A percentile compares a stretch with the other conserved stretches of the same genome.
Conservation (phyloP, 129 eudicot species). For the Helichrysum umbraculigerum region DNA sequence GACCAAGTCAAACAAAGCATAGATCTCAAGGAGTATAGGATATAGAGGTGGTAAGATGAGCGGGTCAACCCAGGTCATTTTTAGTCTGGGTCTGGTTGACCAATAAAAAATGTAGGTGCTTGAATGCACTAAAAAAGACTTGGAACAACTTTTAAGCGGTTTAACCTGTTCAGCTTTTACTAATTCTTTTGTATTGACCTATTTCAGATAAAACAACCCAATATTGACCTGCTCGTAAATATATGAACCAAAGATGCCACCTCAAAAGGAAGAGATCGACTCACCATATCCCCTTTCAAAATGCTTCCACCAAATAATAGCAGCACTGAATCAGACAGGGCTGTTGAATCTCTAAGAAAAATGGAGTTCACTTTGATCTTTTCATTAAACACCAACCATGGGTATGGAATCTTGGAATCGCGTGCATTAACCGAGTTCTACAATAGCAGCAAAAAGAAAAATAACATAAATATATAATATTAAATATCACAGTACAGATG, state of each 20-base stretch:
- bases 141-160: background rate
- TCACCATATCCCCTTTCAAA: constrained; percentile 65
- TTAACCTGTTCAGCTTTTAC: background rate
- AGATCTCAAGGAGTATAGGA: background rate
- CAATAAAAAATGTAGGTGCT: background rate
- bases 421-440: constrained; percentile 96
- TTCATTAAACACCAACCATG: constrained; percentile 96
- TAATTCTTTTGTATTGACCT: background rate
- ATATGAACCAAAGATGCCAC: background rate
- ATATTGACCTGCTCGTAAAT: background rate
- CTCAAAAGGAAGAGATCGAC: constrained; percentile 24
- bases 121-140: background rate
- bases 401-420: constrained; percentile 73
- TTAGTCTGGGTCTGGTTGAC: background rate
- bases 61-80: background rate
- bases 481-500: background rate
- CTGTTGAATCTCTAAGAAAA: constrained; percentile 91
- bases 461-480: background rate
- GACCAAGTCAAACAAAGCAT: background rate
- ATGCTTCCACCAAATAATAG: constrained; percentile 89
- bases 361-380: constrained; percentile 92
- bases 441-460: constrained; percentile 10
- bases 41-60: background rate
- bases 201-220: background rate
- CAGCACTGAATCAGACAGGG: constrained; percentile 83